Evolutionary conservation across 2,329 filamentous ascomycete species (phyloP), one percentile per base, ranked within the genome.

Genomic region (Aureobasidium sp.): DNA sequence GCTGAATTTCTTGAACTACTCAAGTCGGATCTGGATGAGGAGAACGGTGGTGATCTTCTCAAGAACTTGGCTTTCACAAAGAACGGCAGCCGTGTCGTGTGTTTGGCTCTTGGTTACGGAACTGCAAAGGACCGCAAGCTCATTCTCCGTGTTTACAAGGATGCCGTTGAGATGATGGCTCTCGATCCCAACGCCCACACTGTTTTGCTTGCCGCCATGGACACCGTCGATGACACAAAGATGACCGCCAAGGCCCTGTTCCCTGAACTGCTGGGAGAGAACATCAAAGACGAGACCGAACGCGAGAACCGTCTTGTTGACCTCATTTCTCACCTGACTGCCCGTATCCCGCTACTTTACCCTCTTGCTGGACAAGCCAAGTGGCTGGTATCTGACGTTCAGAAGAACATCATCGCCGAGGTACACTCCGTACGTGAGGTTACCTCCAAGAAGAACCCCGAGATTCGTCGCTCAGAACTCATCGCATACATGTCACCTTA

Each of bases 31-130:
- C 90, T 96, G 71, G 87, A 89, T 62, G 70, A 76, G n/a, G 78
- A 79, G 39, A 69, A 70, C 42, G 91, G 91, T 54, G 91, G 91
- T 52, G 92, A 97, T 73, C 76, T 97, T 65, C 81, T 94, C 66
- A 96, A 96, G 80, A 97, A 97, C 74, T 83, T 99, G 78, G 92
- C 92, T 7, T 99, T 99, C 76, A 99, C 94, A 47, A 89, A 88
- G 73, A 91, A 90, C 9, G 94, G 94, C 6, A 86, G 91, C 49
- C 84, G 89, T 39, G 81, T 99, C 13, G 87, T 91, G 61, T 93
- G 86, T 70, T 80, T 96, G 47, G 83, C 90, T 44, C 78, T 99
- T 42, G 92, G 94, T 10, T 83, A 96, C 70, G 91, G 91, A 62
- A 86, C 81, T 59, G 91, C 94, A 66, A 99, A 99, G 78, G 93